Conservation (phyloP, 176 grass and related monocot genomes). For the Dactylis glomerata region DNA sequence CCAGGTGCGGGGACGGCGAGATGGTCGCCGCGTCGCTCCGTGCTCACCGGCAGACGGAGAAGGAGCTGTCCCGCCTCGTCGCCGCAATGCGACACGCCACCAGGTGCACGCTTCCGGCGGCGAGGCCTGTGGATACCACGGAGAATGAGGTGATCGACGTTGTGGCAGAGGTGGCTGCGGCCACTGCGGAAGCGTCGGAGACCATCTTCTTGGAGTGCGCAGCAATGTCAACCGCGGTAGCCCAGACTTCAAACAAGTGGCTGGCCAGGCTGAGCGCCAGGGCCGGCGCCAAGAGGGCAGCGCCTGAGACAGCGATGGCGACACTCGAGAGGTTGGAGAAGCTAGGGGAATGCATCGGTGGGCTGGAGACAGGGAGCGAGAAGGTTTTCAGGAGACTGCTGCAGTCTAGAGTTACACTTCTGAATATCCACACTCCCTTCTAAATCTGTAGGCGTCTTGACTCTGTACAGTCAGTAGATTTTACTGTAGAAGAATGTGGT, state of each 20-base stretch:
- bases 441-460: background rate
- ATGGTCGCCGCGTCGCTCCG: conserved; percentile 26
- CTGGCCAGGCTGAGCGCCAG: background rate
- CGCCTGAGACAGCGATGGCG: background rate
- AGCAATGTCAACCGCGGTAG: conserved; percentile 18
- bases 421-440: conserved; percentile 3
- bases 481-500: background rate
- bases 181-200: conserved; percentile 26
- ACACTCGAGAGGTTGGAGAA: conserved; percentile 22
- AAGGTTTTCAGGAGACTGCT: conserved; percentile 1
- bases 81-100: conserved; percentile 25
- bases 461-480: background rate
- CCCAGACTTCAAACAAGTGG: conserved; percentile 11
- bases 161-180: conserved; percentile 28
- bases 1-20: conserved; percentile 34
- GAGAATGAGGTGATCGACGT: background rate
- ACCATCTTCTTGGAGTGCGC: conserved; percentile 30
- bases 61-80: conserved; percentile 43
- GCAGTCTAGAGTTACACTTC: conserved; percentile 18
- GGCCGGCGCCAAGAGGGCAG: background rate
- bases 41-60: conserved; percentile 21
- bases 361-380: background rate
- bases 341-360: background rate
- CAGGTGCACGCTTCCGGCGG: background rate
- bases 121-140: background rate